These are phyloP conservation scores for Corchorus olitorius DNA, from an alignment of 345 rosid genomes.

Conservation along the genomic window DNA sequence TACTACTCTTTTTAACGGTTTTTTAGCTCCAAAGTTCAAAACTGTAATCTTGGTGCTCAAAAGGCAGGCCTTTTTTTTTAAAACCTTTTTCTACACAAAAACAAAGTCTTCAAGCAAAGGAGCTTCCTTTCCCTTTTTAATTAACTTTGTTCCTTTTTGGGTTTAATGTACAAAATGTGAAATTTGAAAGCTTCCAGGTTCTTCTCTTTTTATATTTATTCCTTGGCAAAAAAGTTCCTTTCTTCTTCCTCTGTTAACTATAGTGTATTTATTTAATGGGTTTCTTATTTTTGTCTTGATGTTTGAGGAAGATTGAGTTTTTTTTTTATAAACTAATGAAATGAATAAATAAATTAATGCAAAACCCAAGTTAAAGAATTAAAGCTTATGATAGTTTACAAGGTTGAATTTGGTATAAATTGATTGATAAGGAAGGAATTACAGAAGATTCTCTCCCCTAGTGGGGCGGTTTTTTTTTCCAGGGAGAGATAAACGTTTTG, in stretches of 20 bases:
- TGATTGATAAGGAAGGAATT: slow-evolving; percentile 51
- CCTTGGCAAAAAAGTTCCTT: slow-evolving; percentile 24
- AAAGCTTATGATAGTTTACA: slow-evolving; percentile 41
- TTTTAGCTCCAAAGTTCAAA: neutral
- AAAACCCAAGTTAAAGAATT: slow-evolving; percentile 11
- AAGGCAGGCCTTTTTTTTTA: neutral
- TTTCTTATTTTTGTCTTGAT: slow-evolving; percentile 24
- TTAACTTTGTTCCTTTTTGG: neutral
- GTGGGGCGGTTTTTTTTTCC: neutral
- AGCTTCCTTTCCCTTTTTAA: slow-evolving; percentile 1
- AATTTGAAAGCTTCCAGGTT: slow-evolving; percentile 11
- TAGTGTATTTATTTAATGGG: neutral
- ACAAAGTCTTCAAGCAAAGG: neutral
- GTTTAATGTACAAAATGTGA: slow-evolving; percentile 2
- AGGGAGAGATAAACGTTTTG: neutral
- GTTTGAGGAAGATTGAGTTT: neutral
- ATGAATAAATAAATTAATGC: slow-evolving; percentile 4
- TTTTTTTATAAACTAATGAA: slow-evolving; percentile 7
- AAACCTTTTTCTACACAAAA: neutral
- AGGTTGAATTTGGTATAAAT: slow-evolving; percentile 49
- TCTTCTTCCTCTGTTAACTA: slow-evolving; percentile 21
- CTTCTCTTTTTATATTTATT: neutral
- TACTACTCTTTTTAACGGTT: neutral
- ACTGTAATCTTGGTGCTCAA: neutral
- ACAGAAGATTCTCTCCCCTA: slow-evolving; percentile 28